Evolutionary conservation across 2,329 filamentous ascomycete genomes (phyloP).

Genomic region (Hypoxylon sp.): DNA sequence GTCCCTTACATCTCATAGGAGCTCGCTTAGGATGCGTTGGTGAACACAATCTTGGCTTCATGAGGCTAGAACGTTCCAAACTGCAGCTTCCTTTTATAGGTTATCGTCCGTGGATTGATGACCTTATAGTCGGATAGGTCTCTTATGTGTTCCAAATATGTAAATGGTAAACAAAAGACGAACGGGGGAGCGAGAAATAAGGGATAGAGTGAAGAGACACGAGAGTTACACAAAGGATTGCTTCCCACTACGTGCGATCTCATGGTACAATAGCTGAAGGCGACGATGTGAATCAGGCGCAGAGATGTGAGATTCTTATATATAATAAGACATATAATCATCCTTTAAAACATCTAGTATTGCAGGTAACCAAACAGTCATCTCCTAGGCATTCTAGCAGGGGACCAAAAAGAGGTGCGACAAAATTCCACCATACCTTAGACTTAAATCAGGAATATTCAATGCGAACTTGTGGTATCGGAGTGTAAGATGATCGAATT

Average conservation of each 20-base stretch:
- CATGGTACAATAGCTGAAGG: neutral
- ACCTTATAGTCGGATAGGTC: neutral
- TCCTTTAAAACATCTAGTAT: neutral
- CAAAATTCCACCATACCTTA: neutral
- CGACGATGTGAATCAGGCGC: neutral
- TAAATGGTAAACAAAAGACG: neutral
- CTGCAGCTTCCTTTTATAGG: neutral
- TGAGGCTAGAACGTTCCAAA: neutral
- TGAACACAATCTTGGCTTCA: neutral
- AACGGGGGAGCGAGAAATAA: neutral
- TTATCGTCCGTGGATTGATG: neutral
- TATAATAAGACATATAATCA: neutral
- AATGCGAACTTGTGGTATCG: neutral
- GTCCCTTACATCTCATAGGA: neutral
- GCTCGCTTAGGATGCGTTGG: neutral
- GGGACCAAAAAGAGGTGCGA: neutral
- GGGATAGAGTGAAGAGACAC: neutral
- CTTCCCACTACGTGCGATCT: neutral
- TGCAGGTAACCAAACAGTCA: neutral
- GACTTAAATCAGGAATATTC: conserved; percentile 2
- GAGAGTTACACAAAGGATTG: neutral
- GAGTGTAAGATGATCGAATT: neutral
- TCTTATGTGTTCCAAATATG: neutral
- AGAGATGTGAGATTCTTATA: neutral
- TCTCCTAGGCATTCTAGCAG: neutral